phyloP scores from a whole-genome alignment of 352 stramenopile species.

The Phytophthora lateralis region DNA sequence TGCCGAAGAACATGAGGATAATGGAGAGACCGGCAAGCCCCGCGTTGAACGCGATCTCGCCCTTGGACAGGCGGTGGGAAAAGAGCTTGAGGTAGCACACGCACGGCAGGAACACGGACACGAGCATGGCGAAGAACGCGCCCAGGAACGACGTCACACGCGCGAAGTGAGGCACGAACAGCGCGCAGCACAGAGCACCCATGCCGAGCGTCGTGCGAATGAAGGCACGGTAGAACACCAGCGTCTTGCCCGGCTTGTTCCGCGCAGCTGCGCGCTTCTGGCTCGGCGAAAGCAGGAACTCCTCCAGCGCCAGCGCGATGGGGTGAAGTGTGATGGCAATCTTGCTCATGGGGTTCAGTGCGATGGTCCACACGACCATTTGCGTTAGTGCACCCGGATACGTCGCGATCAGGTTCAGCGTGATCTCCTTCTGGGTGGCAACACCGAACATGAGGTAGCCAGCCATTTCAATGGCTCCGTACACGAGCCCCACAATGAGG shows the following conservation, averaged over 20 bases:
- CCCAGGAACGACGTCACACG: conserved; percentile 85
- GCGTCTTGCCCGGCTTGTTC: conserved; percentile 32
- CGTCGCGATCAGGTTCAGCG: conserved; percentile 76
- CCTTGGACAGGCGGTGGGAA: conserved; percentile 42
- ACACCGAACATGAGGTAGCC: conserved; percentile 88
- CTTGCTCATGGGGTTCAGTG: conserved; percentile 89
- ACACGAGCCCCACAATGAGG: conserved; percentile 71
- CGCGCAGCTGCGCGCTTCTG: conserved; percentile 36
- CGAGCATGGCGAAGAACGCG: conserved; percentile 86
- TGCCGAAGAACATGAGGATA: conserved; percentile 76
- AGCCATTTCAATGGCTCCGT: conserved; percentile 72
- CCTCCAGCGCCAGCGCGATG: conserved; percentile 74
- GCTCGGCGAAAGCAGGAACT: conserved; percentile 66
- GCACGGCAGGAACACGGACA: conserved; percentile 84
- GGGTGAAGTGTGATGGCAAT: conserved; percentile 87
- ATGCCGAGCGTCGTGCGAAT: conserved; percentile 69
- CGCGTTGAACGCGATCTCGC: conserved; percentile 61
- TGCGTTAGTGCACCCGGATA: conserved; percentile 66
- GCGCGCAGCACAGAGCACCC: conserved; percentile 56
- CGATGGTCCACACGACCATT: conserved; percentile 82
- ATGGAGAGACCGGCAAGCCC: conserved; percentile 63
- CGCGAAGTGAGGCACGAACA: conserved; percentile 86
- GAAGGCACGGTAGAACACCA: conserved; percentile 64
- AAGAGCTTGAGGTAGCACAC: conserved; percentile 90
- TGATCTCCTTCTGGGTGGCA: conserved; percentile 86